A percentile compares a stretch with the other conserved stretches of the same genome.
Evolutionary conservation across 2,329 filamentous ascomycete genomes (phyloP).

Genomic region (Furcasterigmium furcatum): DNA sequence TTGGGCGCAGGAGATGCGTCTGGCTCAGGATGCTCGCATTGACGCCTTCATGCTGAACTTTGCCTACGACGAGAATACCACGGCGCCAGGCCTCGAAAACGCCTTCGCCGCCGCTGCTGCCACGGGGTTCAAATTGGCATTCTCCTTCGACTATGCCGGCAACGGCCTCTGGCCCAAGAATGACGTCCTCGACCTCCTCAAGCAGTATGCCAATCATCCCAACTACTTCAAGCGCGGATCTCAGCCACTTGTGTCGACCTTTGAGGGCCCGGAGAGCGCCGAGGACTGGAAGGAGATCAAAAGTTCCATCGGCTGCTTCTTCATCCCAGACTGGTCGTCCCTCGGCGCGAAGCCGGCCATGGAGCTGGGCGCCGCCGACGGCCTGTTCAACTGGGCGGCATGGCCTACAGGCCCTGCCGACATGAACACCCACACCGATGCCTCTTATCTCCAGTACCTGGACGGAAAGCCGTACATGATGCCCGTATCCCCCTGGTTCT

Average conservation of each 20-base stretch:
- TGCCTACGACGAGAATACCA: constrained; percentile 7
- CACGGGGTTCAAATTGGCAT: constrained; percentile 23
- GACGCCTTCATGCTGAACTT: constrained; percentile 22
- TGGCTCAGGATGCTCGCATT: constrained; percentile 34
- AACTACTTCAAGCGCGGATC: constrained; percentile 18
- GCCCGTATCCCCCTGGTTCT: constrained; percentile 58
- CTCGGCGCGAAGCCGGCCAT: constrained; percentile 24
- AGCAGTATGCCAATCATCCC: not conserved
- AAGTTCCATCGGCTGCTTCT: constrained; percentile 30
- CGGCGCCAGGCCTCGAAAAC: constrained; percentile 4
- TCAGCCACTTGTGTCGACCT: constrained; percentile 34
- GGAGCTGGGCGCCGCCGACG: constrained; percentile 20
- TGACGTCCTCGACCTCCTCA: constrained; percentile 7
- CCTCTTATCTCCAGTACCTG: constrained; percentile 12
- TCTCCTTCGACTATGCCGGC: constrained; percentile 26
- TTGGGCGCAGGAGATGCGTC: constrained; percentile 44
- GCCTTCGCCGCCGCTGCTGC: constrained; percentile 12
- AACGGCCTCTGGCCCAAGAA: constrained; percentile 4
- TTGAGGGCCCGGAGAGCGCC: constrained; percentile 36
- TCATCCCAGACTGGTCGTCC: constrained; percentile 42
- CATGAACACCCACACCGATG: constrained; percentile 14
- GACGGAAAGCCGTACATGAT: constrained; percentile 37
- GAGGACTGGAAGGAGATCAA: constrained; percentile 42
- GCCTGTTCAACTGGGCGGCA: constrained; percentile 31
- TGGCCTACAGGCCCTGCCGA: constrained; percentile 25